Evolutionary conservation across 495 filamentous ascomycete genomes (phyloP), one percentile per base, ranked within the genome.

Genomic region (Sabuloglossum arenarium): DNA sequence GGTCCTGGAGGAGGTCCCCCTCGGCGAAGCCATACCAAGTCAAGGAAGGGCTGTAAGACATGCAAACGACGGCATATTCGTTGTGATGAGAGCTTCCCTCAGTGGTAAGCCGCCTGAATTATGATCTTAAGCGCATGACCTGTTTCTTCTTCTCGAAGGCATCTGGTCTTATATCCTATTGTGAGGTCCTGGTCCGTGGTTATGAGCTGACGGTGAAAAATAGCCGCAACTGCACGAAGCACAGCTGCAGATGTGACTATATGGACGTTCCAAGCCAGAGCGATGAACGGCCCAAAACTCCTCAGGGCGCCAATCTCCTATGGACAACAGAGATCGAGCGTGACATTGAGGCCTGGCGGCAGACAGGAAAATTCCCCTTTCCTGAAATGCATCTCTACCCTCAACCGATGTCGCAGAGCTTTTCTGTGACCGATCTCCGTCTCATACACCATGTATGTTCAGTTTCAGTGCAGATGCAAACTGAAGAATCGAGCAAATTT

Each of bases 51-150:
- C 51, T 98, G 91, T 71, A 88, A 87, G 62, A 95, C 87, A 31
- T 98, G 91, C 77, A 98, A 98, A 75, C 80, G 83, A 68, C 80
- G 91, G 64, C 91, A 98, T 70, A 97, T 98, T 66, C 80, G 91
- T 58, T 98, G 91, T 70, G 91, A 98, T 68, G 93, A 98, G 69
- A 94, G 77, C 58, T 94, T 90, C 62, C 91, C 93, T 24, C 91
- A 98, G 79, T 98, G 91, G 90, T 96, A 76, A 60, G 74, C 69
- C 47, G 25, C 16, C 47, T 16, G 24, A 27, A 29, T n/a, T 47
- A 27, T 47, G 24, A 8, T 27, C 45, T 47, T 24, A n/a, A 60
- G 49, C 9, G 45, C 12, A 8, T 50, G 4, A 31, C 14, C 1
- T 53, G 8, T 27, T 19, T n/a, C 24, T 59, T 21, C 24, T 57